phyloP scores from a whole-genome alignment of 2,329 filamentous ascomycete species.

The Parasarocladium wereldwijsianum region DNA sequence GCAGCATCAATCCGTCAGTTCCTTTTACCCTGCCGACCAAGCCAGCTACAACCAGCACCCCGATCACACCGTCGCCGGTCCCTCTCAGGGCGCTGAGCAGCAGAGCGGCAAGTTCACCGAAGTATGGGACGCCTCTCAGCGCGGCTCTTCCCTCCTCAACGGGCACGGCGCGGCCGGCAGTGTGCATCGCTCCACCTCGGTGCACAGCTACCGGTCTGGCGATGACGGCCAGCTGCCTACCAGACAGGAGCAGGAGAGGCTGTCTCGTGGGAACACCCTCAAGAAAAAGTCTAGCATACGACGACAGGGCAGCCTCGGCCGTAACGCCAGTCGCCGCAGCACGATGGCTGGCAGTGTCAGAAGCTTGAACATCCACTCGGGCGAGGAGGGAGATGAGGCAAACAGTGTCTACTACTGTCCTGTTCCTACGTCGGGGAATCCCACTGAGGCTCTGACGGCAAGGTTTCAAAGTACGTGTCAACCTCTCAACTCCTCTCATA shows the following conservation, averaged over 20 bases:
- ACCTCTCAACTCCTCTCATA: no score
- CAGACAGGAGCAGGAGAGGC: conserved; percentile 15
- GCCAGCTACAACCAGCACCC: conserved; percentile 10
- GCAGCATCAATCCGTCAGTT: no score
- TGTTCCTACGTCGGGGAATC: conserved; percentile 73
- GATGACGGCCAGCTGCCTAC: conserved; percentile 17
- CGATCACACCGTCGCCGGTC: conserved; percentile 10
- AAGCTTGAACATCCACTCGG: conserved; percentile 60
- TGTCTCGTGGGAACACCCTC: conserved; percentile 52
- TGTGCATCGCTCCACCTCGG: conserved; percentile 49
- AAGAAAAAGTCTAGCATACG: conserved; percentile 79
- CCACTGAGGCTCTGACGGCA: conserved; percentile 74
- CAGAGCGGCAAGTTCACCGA: conserved; percentile 45
- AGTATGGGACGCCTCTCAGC: conserved; percentile 55
- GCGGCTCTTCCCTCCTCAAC: conserved; percentile 49
- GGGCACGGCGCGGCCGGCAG: conserved; percentile 16
- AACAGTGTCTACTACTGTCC: conserved; percentile 84
- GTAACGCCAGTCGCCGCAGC: conserved; percentile 68
- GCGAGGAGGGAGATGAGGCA: conserved; percentile 50
- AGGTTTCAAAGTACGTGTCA: conserved; percentile 65
- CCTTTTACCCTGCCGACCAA: no score
- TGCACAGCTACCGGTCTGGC: conserved; percentile 36
- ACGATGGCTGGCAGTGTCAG: conserved; percentile 75
- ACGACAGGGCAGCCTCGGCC: conserved; percentile 58
- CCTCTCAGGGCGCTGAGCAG: conserved; percentile 6